Evolutionary conservation across 768 basidiomycete species (phyloP).

Genomic region (Auricularia auricula-judae): DNA sequence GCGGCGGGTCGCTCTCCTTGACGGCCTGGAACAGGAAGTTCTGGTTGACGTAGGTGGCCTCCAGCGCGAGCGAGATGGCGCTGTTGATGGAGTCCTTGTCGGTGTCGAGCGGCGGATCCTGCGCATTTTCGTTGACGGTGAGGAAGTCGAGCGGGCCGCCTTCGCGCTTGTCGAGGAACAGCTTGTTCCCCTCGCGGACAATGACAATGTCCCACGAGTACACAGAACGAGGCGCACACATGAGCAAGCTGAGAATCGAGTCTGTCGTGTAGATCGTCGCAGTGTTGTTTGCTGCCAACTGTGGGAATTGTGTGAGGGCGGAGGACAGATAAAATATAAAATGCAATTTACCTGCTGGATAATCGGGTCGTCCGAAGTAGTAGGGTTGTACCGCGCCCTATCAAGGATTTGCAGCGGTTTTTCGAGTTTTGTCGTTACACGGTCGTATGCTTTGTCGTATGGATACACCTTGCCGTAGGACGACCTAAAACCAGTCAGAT

Average conservation of each 20-base stretch:
- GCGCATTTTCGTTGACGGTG: constrained; percentile 97
- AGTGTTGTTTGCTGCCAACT: constrained; percentile 72
- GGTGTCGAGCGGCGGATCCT: constrained; percentile 84
- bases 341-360: constrained; percentile 91
- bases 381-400: constrained; percentile 93
- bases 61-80: constrained; percentile 84
- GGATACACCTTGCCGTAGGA: constrained; percentile 72
- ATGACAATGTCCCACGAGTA: constrained; percentile 99
- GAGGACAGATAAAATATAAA: too few species aligned
- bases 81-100: constrained; percentile 85
- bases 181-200: constrained; percentile 80
- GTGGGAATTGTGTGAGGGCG: too few species aligned
- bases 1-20: constrained; percentile 50
- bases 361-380: constrained; percentile 95
- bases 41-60: constrained; percentile 98
- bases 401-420: constrained; percentile 85
- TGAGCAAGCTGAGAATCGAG: constrained; percentile 86
- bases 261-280: constrained; percentile 92
- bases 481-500: constrained; percentile 25
- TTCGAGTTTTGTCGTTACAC: constrained; percentile 88
- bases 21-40: constrained; percentile 97
- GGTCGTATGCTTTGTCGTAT: constrained; percentile 93
- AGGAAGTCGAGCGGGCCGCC: constrained; percentile 93
- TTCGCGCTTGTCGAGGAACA: constrained; percentile 96
- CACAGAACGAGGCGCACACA: constrained; percentile 91